Percentiles rank a stretch among this genome's conserved stretches.
These are phyloP conservation scores for Lodderomyces oxycetoniae DNA, from an alignment of 1,139 yeast genomes.

Conservation along the genomic window DNA sequence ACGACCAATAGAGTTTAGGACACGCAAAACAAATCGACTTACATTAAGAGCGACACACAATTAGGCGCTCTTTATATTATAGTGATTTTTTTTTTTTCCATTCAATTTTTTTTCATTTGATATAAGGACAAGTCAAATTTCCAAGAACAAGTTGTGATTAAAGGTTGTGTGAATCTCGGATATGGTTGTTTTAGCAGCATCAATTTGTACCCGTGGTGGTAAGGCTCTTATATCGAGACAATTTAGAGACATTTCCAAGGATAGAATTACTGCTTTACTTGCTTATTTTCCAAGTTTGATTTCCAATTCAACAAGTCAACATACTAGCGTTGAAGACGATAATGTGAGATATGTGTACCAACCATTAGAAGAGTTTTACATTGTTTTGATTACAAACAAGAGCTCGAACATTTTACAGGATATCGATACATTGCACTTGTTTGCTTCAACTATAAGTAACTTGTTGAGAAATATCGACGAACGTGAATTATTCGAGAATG, in stretches of 20 bases:
- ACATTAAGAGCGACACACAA: no score
- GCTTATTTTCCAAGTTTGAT: conserved; percentile 84
- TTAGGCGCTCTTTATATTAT: conserved; percentile 1
- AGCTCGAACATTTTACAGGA: conserved; percentile 93
- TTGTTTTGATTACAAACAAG: conserved; percentile 85
- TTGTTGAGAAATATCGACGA: conserved; percentile 74
- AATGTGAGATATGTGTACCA: conserved; percentile 91
- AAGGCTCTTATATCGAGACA: conserved; percentile 91
- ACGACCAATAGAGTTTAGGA: no score
- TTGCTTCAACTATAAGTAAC: conserved; percentile 76
- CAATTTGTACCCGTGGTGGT: conserved; percentile 93
- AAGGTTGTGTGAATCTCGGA: no score
- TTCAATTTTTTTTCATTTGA: conserved; percentile 1
- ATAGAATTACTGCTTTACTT: conserved; percentile 79
- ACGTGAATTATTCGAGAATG: conserved; percentile 73
- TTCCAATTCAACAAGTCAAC: conserved; percentile 69
- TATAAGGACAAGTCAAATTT: neutral
- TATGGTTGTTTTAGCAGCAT: conserved; percentile 74
- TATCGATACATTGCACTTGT: conserved; percentile 83
- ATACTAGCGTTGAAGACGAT: conserved; percentile 93
- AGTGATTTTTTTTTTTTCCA: neutral
- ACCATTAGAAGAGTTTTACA: conserved; percentile 91
- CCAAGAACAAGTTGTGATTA: neutral
- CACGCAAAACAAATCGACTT: no score
- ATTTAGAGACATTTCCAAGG: conserved; percentile 79